Evolutionary conservation across 306 rosid species (phyloP).

Genomic region (Senna tora): DNA sequence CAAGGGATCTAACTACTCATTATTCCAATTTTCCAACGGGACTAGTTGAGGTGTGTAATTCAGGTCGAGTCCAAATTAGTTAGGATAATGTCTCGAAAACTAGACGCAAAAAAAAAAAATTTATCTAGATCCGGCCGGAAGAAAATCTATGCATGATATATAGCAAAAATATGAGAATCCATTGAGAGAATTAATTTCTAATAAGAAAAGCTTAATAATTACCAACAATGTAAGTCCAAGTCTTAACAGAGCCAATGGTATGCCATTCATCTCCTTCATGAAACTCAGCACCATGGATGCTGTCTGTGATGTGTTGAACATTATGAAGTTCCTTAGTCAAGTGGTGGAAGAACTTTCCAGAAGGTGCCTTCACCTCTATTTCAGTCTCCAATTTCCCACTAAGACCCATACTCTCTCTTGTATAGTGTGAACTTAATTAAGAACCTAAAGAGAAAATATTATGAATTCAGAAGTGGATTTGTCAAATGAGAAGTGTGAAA

Average conservation of each 20-base stretch:
- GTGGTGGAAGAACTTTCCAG: constrained; percentile 26
- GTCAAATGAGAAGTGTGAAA: neutral
- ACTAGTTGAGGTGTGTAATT: too few relatives aligned
- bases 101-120: too few relatives aligned
- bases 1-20: too few relatives aligned
- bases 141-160: too few relatives aligned
- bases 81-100: too few relatives aligned
- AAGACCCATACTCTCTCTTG: constrained; percentile 16
- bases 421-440: neutral
- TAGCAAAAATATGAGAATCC: too few relatives aligned
- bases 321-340: constrained; percentile 5
- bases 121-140: too few relatives aligned
- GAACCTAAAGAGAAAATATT: neutral
- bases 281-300: constrained; percentile 19
- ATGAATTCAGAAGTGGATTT: neutral
- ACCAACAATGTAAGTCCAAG: constrained; percentile 37
- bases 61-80: too few relatives aligned
- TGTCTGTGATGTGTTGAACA: constrained; percentile 18
- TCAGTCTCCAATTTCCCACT: constrained; percentile 18
- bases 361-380: constrained; percentile 9
- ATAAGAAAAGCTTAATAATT: too few relatives aligned
- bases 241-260: constrained; percentile 38
- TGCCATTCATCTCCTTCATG: constrained; percentile 53
- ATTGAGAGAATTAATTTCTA: too few relatives aligned
- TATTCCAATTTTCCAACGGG: too few relatives aligned